Percentiles rank a stretch among this genome's conserved stretches.
Evolutionary conservation across 2,329 filamentous ascomycete genomes (phyloP).

Genomic region (Beauveria sp.): DNA sequence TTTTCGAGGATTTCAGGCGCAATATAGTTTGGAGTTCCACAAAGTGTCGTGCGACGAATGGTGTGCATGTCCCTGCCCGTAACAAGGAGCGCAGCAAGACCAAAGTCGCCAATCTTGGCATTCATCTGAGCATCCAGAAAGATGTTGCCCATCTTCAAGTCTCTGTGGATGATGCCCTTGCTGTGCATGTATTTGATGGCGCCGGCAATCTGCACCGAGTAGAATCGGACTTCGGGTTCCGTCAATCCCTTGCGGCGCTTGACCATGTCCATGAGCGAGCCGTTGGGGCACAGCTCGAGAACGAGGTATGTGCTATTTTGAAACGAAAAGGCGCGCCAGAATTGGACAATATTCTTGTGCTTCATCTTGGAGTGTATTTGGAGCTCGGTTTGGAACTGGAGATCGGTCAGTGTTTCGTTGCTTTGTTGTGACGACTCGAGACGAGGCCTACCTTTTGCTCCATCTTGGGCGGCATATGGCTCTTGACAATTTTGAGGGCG

Average conservation of each 20-base stretch:
- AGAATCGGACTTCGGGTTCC: slow-evolving; percentile 88
- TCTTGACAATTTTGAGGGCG: slow-evolving; percentile 77
- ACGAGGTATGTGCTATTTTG: slow-evolving; percentile 86
- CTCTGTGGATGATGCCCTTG: slow-evolving; percentile 91
- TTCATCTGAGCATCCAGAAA: slow-evolving; percentile 95
- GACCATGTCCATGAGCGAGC: slow-evolving; percentile 95
- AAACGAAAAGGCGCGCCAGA: slow-evolving; percentile 88
- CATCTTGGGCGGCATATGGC: slow-evolving; percentile 74
- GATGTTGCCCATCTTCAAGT: slow-evolving; percentile 96
- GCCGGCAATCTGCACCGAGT: slow-evolving; percentile 89
- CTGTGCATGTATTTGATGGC: slow-evolving; percentile 97
- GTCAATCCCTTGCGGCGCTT: slow-evolving; percentile 85
- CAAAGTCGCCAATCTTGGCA: slow-evolving; percentile 96
- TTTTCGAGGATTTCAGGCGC: slow-evolving; percentile 94
- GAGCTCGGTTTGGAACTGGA: slow-evolving; percentile 69
- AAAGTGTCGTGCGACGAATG: slow-evolving; percentile 81
- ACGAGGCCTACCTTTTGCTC: slow-evolving; percentile 63
- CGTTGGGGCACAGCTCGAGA: slow-evolving; percentile 88
- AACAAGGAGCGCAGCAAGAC: slow-evolving; percentile 81
- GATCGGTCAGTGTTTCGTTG: slow-evolving; percentile 14
- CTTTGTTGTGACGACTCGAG: too few relatives aligned
- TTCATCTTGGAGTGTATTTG: slow-evolving; percentile 98
- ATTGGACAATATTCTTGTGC: slow-evolving; percentile 92
- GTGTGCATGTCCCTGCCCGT: slow-evolving; percentile 85
- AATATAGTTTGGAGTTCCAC: slow-evolving; percentile 96